Conservation (phyloP, 129 eudicot species). For the Saposhnikovia divaricata region DNA sequence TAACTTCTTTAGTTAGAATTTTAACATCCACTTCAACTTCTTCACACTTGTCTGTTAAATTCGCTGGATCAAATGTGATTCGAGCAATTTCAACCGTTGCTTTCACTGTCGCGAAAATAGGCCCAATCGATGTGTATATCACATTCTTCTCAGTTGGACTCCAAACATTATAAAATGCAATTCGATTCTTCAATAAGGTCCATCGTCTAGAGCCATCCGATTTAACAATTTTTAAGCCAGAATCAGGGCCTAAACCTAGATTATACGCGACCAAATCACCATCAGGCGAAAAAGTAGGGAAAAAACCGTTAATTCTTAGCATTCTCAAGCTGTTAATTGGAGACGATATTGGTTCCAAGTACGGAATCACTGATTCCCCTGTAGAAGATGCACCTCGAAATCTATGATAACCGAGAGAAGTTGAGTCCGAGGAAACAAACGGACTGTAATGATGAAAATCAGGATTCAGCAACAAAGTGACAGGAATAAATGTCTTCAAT, state of each 20-base stretch:
- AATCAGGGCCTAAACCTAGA: slow-evolving; percentile 33
- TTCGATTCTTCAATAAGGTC: slow-evolving; percentile 42
- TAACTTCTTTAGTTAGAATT: slow-evolving; percentile 56
- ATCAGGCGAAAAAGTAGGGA: slow-evolving; percentile 60
- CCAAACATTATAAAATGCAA: slow-evolving; percentile 58
- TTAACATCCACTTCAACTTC: slow-evolving; percentile 28
- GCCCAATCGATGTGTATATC: slow-evolving; percentile 70
- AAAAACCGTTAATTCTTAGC: slow-evolving; percentile 56
- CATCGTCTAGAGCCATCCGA: slow-evolving; percentile 76
- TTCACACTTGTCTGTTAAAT: slow-evolving; percentile 18
- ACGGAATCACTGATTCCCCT: slow-evolving; percentile 38
- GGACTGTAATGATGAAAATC: slow-evolving; percentile 75
- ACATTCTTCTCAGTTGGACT: slow-evolving; percentile 53
- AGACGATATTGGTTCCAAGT: slow-evolving; percentile 38
- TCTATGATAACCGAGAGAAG: slow-evolving; percentile 60
- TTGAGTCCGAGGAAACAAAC: slow-evolving; percentile 46
- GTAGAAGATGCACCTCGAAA: slow-evolving; percentile 51
- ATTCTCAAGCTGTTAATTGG: slow-evolving; percentile 40
- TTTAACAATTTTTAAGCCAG: slow-evolving; percentile 57
- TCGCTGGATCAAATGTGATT: slow-evolving; percentile 33
- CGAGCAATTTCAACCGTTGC: slow-evolving; percentile 71
- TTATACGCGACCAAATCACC: slow-evolving; percentile 61
- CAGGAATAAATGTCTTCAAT: slow-evolving; percentile 31
- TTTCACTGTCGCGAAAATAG: slow-evolving; percentile 40
- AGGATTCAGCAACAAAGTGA: slow-evolving; percentile 48